A percentile compares a stretch with the other conserved stretches of the same genome.
phyloP scores from a whole-genome alignment of 352 stramenopile genomes.

The Globisporangium emineosum region DNA sequence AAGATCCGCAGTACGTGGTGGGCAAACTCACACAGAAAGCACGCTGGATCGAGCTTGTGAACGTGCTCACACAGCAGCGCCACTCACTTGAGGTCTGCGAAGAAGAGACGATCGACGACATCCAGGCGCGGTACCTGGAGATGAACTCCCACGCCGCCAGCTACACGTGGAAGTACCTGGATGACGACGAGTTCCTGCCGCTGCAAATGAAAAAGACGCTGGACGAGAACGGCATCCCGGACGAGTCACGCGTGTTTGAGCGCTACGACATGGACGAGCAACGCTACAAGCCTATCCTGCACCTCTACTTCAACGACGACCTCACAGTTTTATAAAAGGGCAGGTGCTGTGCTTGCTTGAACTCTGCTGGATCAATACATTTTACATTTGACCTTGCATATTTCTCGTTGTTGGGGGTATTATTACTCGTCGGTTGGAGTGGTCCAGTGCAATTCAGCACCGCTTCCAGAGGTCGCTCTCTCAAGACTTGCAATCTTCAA shows the following conservation, averaged over 20 bases:
- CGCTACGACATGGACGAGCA: slow-evolving; percentile 86
- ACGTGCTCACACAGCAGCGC: slow-evolving; percentile 87
- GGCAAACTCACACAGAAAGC: slow-evolving; percentile 67
- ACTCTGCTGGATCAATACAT: background rate
- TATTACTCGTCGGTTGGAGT: background rate
- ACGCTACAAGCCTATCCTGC: slow-evolving; percentile 83
- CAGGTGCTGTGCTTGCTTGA: background rate
- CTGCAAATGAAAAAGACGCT: slow-evolving; percentile 88
- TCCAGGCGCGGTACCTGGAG: slow-evolving; percentile 81
- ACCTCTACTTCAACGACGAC: slow-evolving; percentile 94
- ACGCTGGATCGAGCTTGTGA: slow-evolving; percentile 86
- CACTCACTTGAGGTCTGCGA: slow-evolving; percentile 82
- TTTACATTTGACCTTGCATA: background rate
- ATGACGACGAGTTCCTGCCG: slow-evolving; percentile 86
- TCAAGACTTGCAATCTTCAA: background rate
- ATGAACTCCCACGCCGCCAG: slow-evolving; percentile 88
- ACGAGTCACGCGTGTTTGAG: slow-evolving; percentile 82
- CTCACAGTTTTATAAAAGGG: slow-evolving; percentile 62
- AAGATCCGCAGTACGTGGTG: slow-evolving; percentile 68
- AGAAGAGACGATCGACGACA: slow-evolving; percentile 88
- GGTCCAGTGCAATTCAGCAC: background rate
- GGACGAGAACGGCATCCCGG: slow-evolving; percentile 83
- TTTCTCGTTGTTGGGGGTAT: background rate
- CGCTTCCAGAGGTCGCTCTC: background rate
- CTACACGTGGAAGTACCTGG: slow-evolving; percentile 91